Evolutionary conservation across 371 early-diverging fungal species (phyloP), one percentile per base, ranked within the genome.

Genomic region (Neoconidiobolus thromboides): DNA sequence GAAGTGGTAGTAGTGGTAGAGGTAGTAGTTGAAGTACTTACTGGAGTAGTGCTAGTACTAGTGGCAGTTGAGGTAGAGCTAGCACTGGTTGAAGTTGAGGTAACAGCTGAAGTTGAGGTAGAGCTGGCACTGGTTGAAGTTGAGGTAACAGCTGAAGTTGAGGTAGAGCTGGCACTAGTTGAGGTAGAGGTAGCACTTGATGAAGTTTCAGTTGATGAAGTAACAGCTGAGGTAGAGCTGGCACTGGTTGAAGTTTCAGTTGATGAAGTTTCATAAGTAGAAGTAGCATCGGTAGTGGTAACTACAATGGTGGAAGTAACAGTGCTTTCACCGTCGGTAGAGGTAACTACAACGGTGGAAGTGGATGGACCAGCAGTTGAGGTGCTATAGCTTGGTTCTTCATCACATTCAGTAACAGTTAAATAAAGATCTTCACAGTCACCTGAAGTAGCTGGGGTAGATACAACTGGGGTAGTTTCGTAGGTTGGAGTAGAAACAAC

Each of bases 11-110:
- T 37, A 60, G 67, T 26, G 62, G 61, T 14, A 62, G 68, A 42
- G 69, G 69, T 36, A 66, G 75, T 10, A 68, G 66, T 14, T 62
- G 68, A 3, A 72, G 70, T 46, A 62, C 58, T 43, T 43, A 63
- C 14, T 52, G 76, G n/a, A 50, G 71, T 7, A 26, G 26, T 26
- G 26, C 26, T 26, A 26, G 26, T 26, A 14, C 65, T 37, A 59
- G 61, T 43, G 12, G 60, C 5, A 26, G 26, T 26, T 26, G 26
- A 26, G 26, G 26, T 26, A 26, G 26, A 26, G 38, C 69, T n/a
- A 56, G 65, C 15, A 61, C 65, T 6, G 58, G 67, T 3, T 59
- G 75, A n/a, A 71, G 76, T 12, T 26, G 26, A 26, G 26, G 26
- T 26, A 26, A 26, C 26, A 26, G 26, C 26, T 26, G 26, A 26